Evolutionary conservation across 2,329 filamentous ascomycete species (phyloP).

Genomic region (Cryphonectria carpinicola): DNA sequence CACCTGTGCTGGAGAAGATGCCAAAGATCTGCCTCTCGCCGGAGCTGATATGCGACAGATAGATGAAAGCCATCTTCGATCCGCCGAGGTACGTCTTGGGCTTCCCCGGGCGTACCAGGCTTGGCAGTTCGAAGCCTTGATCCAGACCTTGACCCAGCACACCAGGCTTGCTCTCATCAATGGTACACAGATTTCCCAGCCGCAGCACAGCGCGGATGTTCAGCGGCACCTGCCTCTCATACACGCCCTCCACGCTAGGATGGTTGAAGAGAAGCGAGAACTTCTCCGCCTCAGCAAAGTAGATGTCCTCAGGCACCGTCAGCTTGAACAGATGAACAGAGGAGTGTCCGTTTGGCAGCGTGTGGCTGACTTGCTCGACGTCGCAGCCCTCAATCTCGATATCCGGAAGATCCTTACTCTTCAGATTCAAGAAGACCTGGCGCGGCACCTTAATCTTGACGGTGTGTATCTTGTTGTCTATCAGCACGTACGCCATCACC

Average conservation of each 20-base stretch:
- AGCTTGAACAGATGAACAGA: slow-evolving; percentile 95
- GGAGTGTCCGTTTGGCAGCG: slow-evolving; percentile 90
- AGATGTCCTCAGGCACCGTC: slow-evolving; percentile 85
- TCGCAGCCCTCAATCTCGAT: slow-evolving; percentile 84
- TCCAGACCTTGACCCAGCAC: slow-evolving; percentile 92
- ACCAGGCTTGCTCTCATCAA: slow-evolving; percentile 87
- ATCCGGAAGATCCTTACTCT: slow-evolving; percentile 83
- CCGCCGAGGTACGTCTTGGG: slow-evolving; percentile 73
- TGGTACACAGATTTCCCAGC: slow-evolving; percentile 88
- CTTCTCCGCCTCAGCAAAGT: slow-evolving; percentile 82
- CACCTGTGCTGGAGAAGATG: slow-evolving; percentile 81
- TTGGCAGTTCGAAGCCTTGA: slow-evolving; percentile 85
- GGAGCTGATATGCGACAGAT: slow-evolving; percentile 88
- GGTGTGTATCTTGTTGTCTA: slow-evolving; percentile 87
- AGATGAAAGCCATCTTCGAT: slow-evolving; percentile 79
- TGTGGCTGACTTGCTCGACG: slow-evolving; percentile 92
- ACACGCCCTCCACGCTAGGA: slow-evolving; percentile 93
- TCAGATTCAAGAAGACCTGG: slow-evolving; percentile 89
- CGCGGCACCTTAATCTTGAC: slow-evolving; percentile 89
- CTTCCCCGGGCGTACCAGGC: slow-evolving; percentile 71
- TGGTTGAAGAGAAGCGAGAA: slow-evolving; percentile 86
- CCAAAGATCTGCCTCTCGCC: slow-evolving; percentile 94
- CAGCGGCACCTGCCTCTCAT: slow-evolving; percentile 89
- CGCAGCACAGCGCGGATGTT: slow-evolving; percentile 86
- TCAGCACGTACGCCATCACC: slow-evolving; percentile 86